A percentile compares a stretch with the other conserved stretches of the same genome.
Conservation (phyloP, 2,329 filamentous ascomycete genomes). For the Dactylonectria macrodidyma region DNA sequence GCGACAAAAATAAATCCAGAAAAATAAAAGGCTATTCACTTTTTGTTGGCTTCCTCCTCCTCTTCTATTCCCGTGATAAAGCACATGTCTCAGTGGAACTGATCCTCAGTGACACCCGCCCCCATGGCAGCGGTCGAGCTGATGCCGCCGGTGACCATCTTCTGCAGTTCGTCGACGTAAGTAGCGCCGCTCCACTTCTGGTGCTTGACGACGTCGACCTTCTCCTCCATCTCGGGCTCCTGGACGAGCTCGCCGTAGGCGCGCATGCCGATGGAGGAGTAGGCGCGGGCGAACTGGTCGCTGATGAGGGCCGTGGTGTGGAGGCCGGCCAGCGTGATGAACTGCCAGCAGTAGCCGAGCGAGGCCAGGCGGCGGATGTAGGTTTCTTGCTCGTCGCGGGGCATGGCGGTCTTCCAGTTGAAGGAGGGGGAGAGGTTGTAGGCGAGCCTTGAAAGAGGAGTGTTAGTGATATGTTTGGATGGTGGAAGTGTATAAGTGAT, state of each 20-base stretch:
- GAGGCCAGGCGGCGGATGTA: constrained; percentile 91
- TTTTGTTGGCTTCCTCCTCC: constrained; percentile 29
- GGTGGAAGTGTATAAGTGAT: constrained; percentile 1
- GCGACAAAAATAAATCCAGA: constrained; percentile 4
- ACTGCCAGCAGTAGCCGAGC: constrained; percentile 99
- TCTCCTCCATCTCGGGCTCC: constrained; percentile 94
- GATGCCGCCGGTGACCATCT: constrained; percentile 96
- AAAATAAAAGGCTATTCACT: constrained; percentile 11
- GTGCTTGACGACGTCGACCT: constrained; percentile 96
- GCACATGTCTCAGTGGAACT: constrained; percentile 72
- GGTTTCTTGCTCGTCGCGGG: constrained; percentile 91
- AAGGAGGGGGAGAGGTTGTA: constrained; percentile 99
- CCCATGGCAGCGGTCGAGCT: constrained; percentile 97
- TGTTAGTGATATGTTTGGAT: constrained; percentile 31
- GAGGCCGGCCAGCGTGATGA: constrained; percentile 98
- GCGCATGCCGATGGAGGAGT: constrained; percentile 87
- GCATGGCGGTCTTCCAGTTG: constrained; percentile 99
- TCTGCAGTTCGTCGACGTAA: constrained; percentile 94
- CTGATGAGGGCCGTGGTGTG: constrained; percentile 96
- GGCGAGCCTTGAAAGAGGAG: constrained; percentile 74
- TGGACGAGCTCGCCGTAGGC: constrained; percentile 98
- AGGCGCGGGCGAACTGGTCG: constrained; percentile 89
- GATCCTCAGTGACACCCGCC: constrained; percentile 96
- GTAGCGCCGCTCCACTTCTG: constrained; percentile 99
- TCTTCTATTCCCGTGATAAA: background rate